Base-by-base conservation (phyloP, 345 rosid genomes). In the Lepidium africanum region DNA sequence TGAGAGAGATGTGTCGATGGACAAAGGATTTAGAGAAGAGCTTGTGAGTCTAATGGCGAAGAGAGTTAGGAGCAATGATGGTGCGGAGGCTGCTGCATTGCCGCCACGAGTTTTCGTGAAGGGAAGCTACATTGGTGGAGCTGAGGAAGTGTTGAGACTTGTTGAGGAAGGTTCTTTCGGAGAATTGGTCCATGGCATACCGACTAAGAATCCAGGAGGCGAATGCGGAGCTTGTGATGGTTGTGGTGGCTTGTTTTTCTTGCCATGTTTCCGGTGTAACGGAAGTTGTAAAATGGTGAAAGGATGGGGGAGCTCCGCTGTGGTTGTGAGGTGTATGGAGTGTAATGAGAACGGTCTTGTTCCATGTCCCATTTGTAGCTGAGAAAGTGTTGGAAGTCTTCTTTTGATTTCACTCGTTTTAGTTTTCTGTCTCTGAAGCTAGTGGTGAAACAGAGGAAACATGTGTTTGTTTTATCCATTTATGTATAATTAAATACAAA, bases 311-410 rank as follows among this genome's bases (percentile, higher is more conserved):
- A 81, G 57, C 15, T n/a, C 67, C 2, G 52, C 67, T 0, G 76
- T 63, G 17, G 82, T 80, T 41, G 77, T 87, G 9, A 81, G 88
- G 36, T 91, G 97, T 60, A 67, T 60, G 9, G 91, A 86, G 9
- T 94, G 99, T 45, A 94, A 94, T 14, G 99, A 91, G 78, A 94
- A 94, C 38, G 97, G 99, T 53, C 79, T 91, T 71, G 87, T 87
- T 61, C 84, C 81, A 56, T 94, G 99, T 72, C 89, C 89, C 10
- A 77, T 89, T 48, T 94, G 98, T 60, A 78, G 83, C 84, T 86
- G 80, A n/a, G n/a, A 85, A 23, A 25, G 32, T 14, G 30, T 16
- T 66, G 14, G 38, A 33, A 13, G 9, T 10, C 16, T 27, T 9
- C 39, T n/a, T 32, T 9, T 32, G 46, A 21, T 50, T 57, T 40